Evolutionary conservation across 23 red algal species (phyloP).

Genomic region (Chondrus crispus): DNA sequence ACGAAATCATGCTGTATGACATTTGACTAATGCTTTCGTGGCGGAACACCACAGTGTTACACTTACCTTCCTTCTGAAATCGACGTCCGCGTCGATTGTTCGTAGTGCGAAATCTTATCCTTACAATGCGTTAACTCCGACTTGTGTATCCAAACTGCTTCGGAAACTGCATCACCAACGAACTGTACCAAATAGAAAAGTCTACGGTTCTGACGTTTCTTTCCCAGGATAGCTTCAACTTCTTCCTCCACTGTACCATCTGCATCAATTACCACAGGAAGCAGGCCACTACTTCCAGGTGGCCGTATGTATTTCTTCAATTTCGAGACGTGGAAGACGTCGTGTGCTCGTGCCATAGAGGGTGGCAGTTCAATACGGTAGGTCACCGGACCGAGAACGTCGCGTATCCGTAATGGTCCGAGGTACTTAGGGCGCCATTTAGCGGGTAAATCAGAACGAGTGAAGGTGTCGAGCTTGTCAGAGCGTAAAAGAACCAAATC

Average conservation of each 20-base stretch:
- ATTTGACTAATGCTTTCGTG: no score
- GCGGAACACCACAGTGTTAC: no score
- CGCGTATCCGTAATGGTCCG: neutral
- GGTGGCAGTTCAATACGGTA: slow-evolving; percentile 10
- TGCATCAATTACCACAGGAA: slow-evolving; percentile 27
- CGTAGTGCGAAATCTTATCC: neutral
- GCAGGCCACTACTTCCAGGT: neutral
- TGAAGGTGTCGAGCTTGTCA: no score
- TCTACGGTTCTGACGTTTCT: neutral
- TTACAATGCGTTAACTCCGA: neutral
- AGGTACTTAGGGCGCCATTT: slow-evolving; percentile 25
- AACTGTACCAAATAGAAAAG: slow-evolving; percentile 22
- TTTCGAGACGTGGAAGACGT: neutral
- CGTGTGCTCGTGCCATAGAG: neutral
- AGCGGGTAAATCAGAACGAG: slow-evolving; percentile 1
- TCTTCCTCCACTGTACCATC: slow-evolving; percentile 51
- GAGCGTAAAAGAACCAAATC: neutral
- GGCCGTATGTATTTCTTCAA: neutral
- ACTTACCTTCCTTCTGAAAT: slow-evolving; percentile 20
- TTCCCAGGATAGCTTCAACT: neutral
- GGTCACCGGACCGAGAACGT: neutral
- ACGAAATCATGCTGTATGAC: no score
- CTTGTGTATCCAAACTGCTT: slow-evolving; percentile 20
- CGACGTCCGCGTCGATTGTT: slow-evolving; percentile 7
- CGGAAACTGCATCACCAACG: neutral